Conservation (phyloP, 176 grass and related monocot species). For the Cenchrus purpureus region DNA sequence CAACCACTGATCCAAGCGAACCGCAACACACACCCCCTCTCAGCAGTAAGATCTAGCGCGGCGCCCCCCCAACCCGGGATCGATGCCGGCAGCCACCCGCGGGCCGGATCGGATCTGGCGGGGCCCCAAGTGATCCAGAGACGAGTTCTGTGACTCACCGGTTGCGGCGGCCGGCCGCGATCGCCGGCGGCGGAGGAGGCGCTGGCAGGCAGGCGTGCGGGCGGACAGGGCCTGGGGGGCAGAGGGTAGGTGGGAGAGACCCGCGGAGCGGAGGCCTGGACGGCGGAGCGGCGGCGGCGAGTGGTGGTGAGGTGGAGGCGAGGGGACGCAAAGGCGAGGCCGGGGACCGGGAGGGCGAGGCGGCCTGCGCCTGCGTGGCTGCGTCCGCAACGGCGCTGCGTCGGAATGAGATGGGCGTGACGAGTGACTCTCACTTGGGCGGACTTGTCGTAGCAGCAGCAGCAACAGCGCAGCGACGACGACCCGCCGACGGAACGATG, state of each 20-base stretch:
- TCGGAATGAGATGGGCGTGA: constrained; percentile 17
- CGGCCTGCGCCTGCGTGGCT: constrained; percentile 20
- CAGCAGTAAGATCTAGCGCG: constrained; percentile 32
- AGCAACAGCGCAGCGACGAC: not conserved
- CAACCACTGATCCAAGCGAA: constrained; percentile 17
- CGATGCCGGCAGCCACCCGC: not conserved
- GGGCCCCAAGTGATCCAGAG: not conserved
- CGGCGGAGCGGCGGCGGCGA: not conserved
- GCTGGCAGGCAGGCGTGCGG: not conserved
- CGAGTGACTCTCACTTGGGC: constrained; percentile 1
- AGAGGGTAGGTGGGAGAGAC: not conserved
- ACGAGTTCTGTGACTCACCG: constrained; percentile 27
- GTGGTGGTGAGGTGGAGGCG: not conserved
- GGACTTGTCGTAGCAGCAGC: not conserved
- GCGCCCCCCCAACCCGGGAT: not conserved
- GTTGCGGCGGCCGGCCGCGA: not conserved
- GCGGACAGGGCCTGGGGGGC: not conserved
- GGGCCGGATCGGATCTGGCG: constrained; percentile 28
- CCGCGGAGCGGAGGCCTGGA: not conserved
- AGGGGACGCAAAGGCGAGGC: not conserved
- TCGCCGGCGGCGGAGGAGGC: not conserved
- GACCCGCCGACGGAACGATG: not conserved
- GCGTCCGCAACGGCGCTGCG: constrained; percentile 22
- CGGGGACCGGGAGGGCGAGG: not conserved
- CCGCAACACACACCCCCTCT: constrained; percentile 6